Evolutionary conservation across 2,329 filamentous ascomycete species (phyloP).

Genomic region (Aspergillus oerlinghausenensis): DNA sequence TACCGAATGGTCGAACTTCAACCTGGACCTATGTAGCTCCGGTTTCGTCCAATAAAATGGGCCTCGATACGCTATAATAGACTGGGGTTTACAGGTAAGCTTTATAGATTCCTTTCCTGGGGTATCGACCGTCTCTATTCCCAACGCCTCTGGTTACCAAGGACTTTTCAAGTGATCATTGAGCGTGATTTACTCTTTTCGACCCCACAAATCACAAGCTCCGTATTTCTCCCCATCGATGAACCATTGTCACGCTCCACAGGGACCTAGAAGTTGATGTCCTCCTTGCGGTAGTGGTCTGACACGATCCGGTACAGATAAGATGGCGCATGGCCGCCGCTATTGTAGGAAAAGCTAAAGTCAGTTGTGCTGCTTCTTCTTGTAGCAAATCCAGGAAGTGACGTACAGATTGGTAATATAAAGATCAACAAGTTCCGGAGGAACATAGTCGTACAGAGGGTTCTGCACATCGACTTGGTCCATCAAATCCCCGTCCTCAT

Average conservation of each 20-base stretch:
- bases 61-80: neutral
- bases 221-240: slow-evolving; percentile 13
- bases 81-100: neutral
- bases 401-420: slow-evolving; percentile 75
- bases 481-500: slow-evolving; percentile 74
- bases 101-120: neutral
- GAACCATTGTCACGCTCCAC: neutral
- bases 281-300: slow-evolving; percentile 61
- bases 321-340: slow-evolving; percentile 59
- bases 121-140: slow-evolving; percentile 1
- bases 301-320: slow-evolving; percentile 62
- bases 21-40: neutral
- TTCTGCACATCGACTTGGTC: slow-evolving; percentile 73
- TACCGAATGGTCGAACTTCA: neutral
- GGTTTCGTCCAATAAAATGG: neutral
- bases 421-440: slow-evolving; percentile 59
- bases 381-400: neutral
- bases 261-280: slow-evolving; percentile 46
- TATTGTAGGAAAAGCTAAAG: slow-evolving; percentile 20
- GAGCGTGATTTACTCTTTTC: neutral
- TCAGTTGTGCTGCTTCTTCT: slow-evolving; percentile 11
- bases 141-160: neutral
- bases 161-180: neutral
- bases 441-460: slow-evolving; percentile 77
- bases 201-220: neutral